Percentiles rank a stretch among this genome's conserved stretches.
Conservation (phyloP, 179 eudicot species). For the Silene vulgaris region DNA sequence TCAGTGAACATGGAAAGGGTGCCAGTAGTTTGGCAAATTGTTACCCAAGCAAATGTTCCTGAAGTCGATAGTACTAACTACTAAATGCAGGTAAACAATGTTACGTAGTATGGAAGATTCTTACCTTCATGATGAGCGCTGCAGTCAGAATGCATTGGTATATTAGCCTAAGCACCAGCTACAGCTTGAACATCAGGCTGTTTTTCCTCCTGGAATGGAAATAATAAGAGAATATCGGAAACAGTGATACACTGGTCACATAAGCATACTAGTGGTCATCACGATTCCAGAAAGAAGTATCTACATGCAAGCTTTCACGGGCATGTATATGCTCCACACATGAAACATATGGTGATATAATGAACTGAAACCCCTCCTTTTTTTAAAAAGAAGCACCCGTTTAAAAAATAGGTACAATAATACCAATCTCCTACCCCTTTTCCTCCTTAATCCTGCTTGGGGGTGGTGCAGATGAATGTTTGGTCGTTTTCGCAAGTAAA, state of each 20-base stretch:
- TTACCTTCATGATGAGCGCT: constrained; percentile 20
- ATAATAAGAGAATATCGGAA: constrained; percentile 6
- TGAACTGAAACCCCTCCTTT: neutral
- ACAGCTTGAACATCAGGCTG: constrained; percentile 53
- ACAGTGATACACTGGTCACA: constrained; percentile 2
- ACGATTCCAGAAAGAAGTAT: neutral
- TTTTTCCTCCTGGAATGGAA: constrained; percentile 42
- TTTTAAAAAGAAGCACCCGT: neutral
- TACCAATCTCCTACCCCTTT: neutral
- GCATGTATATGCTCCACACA: neutral
- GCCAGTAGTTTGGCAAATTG: neutral
- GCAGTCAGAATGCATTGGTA: constrained; percentile 12
- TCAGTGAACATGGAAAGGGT: neutral
- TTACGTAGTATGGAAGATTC: neutral
- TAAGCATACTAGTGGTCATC: neutral
- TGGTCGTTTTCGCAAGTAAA: neutral
- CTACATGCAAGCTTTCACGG: neutral
- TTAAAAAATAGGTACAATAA: neutral
- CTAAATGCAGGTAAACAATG: neutral
- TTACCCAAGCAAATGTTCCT: neutral
- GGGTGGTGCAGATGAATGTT: neutral
- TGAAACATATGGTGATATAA: neutral
- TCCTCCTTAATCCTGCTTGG: neutral
- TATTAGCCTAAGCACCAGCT: constrained; percentile 46
- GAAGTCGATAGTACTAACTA: constrained; percentile 4